A percentile compares a stretch with the other conserved stretches of the same genome.
These are phyloP conservation scores for Chlamydomonas sp. DNA, from an alignment of 139 green algal species.

Conservation along the genomic window DNA sequence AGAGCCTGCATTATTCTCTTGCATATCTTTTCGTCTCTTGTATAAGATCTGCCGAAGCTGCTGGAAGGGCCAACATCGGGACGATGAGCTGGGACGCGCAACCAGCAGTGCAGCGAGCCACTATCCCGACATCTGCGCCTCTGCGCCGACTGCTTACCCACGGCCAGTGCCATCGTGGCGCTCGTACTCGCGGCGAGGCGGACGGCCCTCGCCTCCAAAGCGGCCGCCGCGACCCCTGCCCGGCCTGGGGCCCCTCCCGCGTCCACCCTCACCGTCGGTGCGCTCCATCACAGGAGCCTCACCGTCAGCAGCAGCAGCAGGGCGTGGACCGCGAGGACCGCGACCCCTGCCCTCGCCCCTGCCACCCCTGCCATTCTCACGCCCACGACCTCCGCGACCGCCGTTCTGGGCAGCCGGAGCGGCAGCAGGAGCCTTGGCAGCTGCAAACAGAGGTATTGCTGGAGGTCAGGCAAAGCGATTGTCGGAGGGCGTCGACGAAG, in stretches of 20 bases:
- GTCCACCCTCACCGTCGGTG: conserved; percentile 40
- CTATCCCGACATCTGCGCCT: no score
- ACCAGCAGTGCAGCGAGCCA: no score
- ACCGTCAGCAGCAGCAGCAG: conserved; percentile 5
- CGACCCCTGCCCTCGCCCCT: conserved; percentile 35
- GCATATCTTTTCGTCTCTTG: no score
- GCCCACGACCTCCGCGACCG: conserved; percentile 42
- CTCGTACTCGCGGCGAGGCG: conserved; percentile 78
- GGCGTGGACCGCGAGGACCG: conserved; percentile 19
- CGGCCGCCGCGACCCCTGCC: conserved; percentile 45
- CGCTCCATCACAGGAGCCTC: conserved; percentile 30
- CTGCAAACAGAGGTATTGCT: background rate
- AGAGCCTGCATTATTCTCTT: no score
- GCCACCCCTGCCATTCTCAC: conserved; percentile 40
- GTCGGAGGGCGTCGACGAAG: background rate
- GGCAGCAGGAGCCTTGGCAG: conserved; percentile 38
- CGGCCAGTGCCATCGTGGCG: conserved; percentile 84
- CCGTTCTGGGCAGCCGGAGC: conserved; percentile 12
- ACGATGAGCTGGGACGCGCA: no score
- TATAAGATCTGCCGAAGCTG: no score
- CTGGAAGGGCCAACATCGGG: no score
- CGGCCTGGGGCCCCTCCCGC: conserved; percentile 45
- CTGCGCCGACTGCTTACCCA: conserved; percentile 60
- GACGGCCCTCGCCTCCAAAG: conserved; percentile 35
- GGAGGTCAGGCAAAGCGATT: background rate